phyloP scores from a whole-genome alignment of 2,329 filamentous ascomycete species.

The Geoglossum cookeanum region DNA sequence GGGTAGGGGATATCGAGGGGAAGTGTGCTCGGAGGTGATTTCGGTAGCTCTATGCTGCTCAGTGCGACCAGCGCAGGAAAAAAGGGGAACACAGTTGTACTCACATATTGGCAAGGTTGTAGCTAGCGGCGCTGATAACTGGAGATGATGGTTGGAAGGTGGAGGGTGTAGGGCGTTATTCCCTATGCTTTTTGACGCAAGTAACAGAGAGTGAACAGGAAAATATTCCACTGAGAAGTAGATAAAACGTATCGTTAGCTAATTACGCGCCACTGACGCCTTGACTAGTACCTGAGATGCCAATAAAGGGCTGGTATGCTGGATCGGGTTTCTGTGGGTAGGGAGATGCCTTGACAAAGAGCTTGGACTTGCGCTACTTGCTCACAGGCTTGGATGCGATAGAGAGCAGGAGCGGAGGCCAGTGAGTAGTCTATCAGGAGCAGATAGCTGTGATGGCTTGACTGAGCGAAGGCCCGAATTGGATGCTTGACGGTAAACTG shows the following conservation, averaged over 20 bases:
- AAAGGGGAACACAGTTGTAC: background rate
- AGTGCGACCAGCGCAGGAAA: background rate
- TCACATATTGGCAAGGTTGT: background rate
- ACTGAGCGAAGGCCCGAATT: background rate
- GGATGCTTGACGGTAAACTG: too few species aligned
- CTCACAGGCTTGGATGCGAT: too few species aligned
- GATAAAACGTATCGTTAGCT: background rate
- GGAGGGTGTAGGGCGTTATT: background rate
- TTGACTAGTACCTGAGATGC: background rate
- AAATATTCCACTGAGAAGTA: background rate
- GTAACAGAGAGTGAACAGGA: background rate
- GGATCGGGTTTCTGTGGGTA: background rate
- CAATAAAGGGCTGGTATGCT: background rate
- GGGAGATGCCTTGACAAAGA: background rate
- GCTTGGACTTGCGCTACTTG: background rate
- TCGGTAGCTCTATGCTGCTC: background rate
- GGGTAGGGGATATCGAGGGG: too few species aligned
- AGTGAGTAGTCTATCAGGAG: background rate
- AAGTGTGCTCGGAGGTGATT: background rate
- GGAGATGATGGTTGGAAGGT: background rate
- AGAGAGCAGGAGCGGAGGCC: too few species aligned
- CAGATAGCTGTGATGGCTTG: background rate
- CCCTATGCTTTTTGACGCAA: background rate
- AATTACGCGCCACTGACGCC: background rate
- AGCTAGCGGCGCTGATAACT: background rate